Evolutionary conservation across 2,329 filamentous ascomycete genomes (phyloP).

Genomic region (Ceratocystis variospora): DNA sequence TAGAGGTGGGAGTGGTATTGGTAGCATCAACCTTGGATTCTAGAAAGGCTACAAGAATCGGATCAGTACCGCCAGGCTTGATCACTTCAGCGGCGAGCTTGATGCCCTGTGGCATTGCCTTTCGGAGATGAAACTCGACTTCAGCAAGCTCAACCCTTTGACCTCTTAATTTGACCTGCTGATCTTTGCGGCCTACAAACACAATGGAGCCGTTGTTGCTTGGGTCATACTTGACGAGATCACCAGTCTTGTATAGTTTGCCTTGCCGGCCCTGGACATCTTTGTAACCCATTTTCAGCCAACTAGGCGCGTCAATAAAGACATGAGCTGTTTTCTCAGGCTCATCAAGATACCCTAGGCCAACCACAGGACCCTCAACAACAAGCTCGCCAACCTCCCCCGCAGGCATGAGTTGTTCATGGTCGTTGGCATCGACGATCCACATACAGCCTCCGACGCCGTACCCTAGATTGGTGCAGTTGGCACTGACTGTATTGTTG

Average conservation of each 20-base stretch:
- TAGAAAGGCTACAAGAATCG: conserved; percentile 35
- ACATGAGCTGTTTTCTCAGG: conserved; percentile 41
- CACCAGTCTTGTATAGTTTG: conserved; percentile 46
- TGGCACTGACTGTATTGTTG: conserved; percentile 31
- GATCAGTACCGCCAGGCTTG: conserved; percentile 32
- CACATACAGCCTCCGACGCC: conserved; percentile 36
- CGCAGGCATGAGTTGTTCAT: conserved; percentile 34
- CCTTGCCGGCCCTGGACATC: conserved; percentile 28
- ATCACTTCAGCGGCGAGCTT: conserved; percentile 37
- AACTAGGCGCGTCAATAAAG: conserved; percentile 44
- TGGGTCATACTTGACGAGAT: conserved; percentile 40
- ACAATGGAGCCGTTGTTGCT: conserved; percentile 41
- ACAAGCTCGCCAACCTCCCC: conserved; percentile 40
- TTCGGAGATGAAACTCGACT: conserved; percentile 36
- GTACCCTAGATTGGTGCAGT: conserved; percentile 34
- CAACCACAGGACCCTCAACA: conserved; percentile 46
- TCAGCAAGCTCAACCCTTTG: conserved; percentile 48
- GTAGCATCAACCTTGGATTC: conserved; percentile 25
- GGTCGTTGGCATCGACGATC: conserved; percentile 37
- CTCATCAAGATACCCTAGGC: conserved; percentile 47
- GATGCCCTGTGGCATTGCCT: conserved; percentile 31
- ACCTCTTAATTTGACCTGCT: conserved; percentile 54
- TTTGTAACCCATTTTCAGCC: conserved; percentile 33
- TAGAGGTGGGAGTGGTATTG: conserved; percentile 19
- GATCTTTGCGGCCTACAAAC: conserved; percentile 50